Percentiles rank a stretch among this genome's conserved stretches.
phyloP scores from a whole-genome alignment of 345 rosid species.

The Euphorbia pulcherrima region DNA sequence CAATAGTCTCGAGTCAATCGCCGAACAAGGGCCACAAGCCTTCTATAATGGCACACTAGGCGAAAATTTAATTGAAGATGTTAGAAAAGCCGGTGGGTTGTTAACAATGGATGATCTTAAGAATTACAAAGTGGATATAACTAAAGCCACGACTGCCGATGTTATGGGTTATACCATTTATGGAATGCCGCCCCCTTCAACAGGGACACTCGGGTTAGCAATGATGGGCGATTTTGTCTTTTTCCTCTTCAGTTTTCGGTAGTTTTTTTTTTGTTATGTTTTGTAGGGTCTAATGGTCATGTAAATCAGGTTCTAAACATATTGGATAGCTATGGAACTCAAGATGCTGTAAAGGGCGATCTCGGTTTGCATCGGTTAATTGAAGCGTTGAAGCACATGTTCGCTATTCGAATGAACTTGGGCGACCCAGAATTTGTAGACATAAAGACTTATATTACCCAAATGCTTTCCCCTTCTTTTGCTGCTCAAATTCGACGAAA shows the following conservation, averaged over 20 bases:
- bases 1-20: conserved; percentile 48
- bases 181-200: conserved; percentile 93
- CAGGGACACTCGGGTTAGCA: conserved; percentile 74
- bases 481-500: conserved; percentile 50
- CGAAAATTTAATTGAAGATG: conserved; percentile 66
- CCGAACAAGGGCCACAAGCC: conserved; percentile 67
- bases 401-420: conserved; percentile 80
- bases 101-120: conserved; percentile 77
- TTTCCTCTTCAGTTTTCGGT: neutral
- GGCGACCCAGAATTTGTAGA: conserved; percentile 77
- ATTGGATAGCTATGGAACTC: conserved; percentile 51
- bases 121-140: conserved; percentile 61
- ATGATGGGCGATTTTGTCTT: conserved; percentile 42
- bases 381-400: conserved; percentile 93
- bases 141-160: conserved; percentile 50
- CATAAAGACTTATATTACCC: conserved; percentile 27
- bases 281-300: no score
- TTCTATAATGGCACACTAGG: conserved; percentile 72
- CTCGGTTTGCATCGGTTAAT: conserved; percentile 68
- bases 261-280: no score
- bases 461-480: conserved; percentile 66
- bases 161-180: conserved; percentile 59
- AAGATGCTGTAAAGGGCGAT: conserved; percentile 44
- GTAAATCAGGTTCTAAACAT: conserved; percentile 62
- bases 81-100: conserved; percentile 69